Base-by-base conservation (phyloP, 257 asterid genomes). In the Jacaranda mimosifolia region DNA sequence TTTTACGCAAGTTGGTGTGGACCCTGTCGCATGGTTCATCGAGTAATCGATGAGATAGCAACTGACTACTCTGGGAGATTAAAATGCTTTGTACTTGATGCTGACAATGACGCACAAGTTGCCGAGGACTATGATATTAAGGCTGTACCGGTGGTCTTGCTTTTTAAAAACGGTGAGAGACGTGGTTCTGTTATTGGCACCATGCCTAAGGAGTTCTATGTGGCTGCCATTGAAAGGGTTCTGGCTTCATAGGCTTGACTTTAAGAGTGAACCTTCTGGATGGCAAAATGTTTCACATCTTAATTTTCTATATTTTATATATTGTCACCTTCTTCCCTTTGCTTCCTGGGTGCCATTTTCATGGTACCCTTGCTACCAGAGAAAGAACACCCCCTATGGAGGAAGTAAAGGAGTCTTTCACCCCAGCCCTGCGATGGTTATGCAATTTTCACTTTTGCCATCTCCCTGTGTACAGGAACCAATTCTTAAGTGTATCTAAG, bases 1-100 rank as follows among this genome's bases (percentile, higher is more conserved):
- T 93, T 95, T 73, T 87, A 89, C 18, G 89, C 98, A 36, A 88
- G 92, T 75, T 95, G 99, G 98, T 95, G 97, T 77, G 99, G 98
- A 35, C 99, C 98, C 15, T 95, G 98, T 83, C 86, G 85, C 74
- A 93, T 95, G 97, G 98, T 91, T 75, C 98, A 95, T 59, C 91
- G 97, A 67, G 92, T 91, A 26, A 90, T 93, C 3, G 96, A 90
- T 52, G 99, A 95, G 85, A 90, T 95, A 76, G 91, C 98, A 64
- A 72, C 68, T 1, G 97, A 93, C 21, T 95, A 93, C 84, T 83
- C 93, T 0, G 98, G 97, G 75, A 88, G 84, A 77, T 51, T 95
- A 15, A 91, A 90, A 70, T 93, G 94, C 89, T 90, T 84, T 17
- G 85, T 91, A 36, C 86, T 95, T 5, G 82, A 93, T 63, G 97